These are phyloP conservation scores for Leishmania guyanensis DNA, from an alignment of 208 protist species.

Conservation along the genomic window DNA sequence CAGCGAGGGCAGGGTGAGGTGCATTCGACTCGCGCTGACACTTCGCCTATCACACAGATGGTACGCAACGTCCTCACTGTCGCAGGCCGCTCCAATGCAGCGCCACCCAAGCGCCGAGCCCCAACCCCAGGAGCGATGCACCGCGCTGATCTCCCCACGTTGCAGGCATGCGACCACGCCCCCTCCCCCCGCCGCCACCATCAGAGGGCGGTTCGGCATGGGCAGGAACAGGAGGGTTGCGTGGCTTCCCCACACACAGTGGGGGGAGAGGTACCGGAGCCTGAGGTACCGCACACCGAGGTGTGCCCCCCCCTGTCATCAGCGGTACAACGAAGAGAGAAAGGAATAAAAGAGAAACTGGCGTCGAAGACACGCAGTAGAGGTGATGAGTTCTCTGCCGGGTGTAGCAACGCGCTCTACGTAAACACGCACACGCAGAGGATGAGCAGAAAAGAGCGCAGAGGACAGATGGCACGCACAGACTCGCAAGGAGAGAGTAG, in stretches of 20 bases:
- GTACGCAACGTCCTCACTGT: neutral
- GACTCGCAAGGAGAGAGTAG: too few species aligned
- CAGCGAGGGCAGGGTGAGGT: neutral
- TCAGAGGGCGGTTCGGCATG: neutral
- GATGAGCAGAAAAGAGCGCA: neutral
- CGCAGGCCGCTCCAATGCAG: neutral
- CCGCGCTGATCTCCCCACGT: neutral
- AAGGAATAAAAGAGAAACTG: neutral
- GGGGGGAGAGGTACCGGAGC: neutral
- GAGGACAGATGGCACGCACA: too few species aligned
- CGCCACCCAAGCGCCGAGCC: neutral
- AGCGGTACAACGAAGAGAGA: neutral
- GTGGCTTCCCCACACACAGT: neutral
- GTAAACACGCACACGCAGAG: neutral
- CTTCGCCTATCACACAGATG: neutral
- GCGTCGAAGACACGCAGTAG: neutral
- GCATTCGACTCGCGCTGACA: neutral
- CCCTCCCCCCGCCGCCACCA: neutral
- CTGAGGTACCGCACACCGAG: neutral
- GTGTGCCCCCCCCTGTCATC: neutral
- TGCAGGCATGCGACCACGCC: neutral
- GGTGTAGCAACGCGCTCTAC: neutral
- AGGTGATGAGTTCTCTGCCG: neutral
- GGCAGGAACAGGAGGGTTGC: neutral
- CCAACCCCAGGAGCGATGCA: neutral